phyloP scores from a whole-genome alignment of 306 rosid species.

The Corylus heterophylla region DNA sequence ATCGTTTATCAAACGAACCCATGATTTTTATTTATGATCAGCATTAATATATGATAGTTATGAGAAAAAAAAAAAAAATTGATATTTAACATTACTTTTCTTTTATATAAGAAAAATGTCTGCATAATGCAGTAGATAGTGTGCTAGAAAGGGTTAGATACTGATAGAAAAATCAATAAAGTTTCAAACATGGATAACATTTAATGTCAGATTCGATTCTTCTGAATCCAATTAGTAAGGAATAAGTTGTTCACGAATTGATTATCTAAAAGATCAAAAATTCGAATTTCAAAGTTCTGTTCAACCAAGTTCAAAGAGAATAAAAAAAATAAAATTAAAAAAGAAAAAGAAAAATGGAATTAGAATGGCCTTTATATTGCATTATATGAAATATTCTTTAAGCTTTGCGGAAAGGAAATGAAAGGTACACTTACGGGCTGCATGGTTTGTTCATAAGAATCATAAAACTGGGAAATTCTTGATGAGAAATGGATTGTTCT shows the following conservation, averaged over 20 bases:
- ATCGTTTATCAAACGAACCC: no score
- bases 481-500: constrained; percentile 44
- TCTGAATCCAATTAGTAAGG: constrained; percentile 42
- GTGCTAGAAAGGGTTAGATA: background rate
- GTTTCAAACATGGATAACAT: constrained; percentile 24
- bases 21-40: no score
- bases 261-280: constrained; percentile 18
- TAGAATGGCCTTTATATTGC: constrained; percentile 44
- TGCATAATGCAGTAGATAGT: background rate
- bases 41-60: no score
- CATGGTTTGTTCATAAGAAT: constrained; percentile 55
- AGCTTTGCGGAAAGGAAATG: constrained; percentile 67
- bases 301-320: constrained; percentile 47
- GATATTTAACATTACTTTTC: no score
- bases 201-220: constrained; percentile 40
- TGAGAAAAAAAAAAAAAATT: no score
- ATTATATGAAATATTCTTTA: constrained; percentile 55
- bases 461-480: constrained; percentile 31
- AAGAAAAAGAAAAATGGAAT: constrained; percentile 18
- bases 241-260: constrained; percentile 33
- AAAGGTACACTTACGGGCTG: constrained; percentile 63
- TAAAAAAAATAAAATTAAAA: constrained; percentile 7
- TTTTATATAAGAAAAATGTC: background rate
- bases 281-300: constrained; percentile 40
- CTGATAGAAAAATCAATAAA: constrained; percentile 12